Percentiles rank a stretch among this genome's conserved stretches.
phyloP scores from a whole-genome alignment of 106 monocot species.

The Alisma plantagoaquatica region DNA sequence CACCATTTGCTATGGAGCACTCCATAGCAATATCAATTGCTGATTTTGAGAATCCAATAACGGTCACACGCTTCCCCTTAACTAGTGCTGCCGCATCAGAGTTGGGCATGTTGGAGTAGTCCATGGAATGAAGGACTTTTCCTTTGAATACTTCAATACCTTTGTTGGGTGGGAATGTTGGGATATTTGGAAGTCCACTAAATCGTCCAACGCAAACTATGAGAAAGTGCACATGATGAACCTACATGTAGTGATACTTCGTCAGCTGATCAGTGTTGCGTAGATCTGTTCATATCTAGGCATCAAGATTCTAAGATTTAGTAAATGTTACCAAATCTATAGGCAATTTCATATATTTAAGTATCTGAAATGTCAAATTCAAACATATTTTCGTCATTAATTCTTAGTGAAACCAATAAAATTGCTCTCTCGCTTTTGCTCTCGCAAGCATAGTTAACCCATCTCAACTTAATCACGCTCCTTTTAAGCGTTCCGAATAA shows the following conservation, averaged over 20 bases:
- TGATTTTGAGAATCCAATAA: slow-evolving; percentile 10
- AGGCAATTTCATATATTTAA: too few species aligned
- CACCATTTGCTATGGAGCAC: slow-evolving; percentile 14
- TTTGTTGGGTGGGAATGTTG: slow-evolving; percentile 4
- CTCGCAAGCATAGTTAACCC: too few species aligned
- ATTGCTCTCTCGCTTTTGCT: too few species aligned
- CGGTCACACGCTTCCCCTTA: slow-evolving; percentile 1
- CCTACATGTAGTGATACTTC: not conserved
- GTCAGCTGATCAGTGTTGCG: too few species aligned
- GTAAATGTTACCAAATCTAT: too few species aligned
- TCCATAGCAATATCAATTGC: slow-evolving; percentile 13
- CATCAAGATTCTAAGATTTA: too few species aligned
- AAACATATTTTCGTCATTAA: too few species aligned
- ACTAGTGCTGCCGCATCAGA: not conserved
- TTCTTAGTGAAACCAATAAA: too few species aligned
- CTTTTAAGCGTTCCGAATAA: too few species aligned
- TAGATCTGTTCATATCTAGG: too few species aligned
- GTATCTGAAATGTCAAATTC: too few species aligned
- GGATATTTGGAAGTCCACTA: slow-evolving; percentile 10
- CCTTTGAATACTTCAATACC: slow-evolving; percentile 10
- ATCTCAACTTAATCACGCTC: too few species aligned
- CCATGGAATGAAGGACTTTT: slow-evolving; percentile 14
- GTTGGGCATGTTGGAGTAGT: slow-evolving; percentile 11
- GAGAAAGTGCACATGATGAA: slow-evolving; percentile 5
- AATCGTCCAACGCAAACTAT: slow-evolving; percentile 8